A percentile compares a stretch with the other conserved stretches of the same genome.
These are phyloP conservation scores for Leccinum arenicola DNA, from an alignment of 768 basidiomycete species.

Conservation along the genomic window DNA sequence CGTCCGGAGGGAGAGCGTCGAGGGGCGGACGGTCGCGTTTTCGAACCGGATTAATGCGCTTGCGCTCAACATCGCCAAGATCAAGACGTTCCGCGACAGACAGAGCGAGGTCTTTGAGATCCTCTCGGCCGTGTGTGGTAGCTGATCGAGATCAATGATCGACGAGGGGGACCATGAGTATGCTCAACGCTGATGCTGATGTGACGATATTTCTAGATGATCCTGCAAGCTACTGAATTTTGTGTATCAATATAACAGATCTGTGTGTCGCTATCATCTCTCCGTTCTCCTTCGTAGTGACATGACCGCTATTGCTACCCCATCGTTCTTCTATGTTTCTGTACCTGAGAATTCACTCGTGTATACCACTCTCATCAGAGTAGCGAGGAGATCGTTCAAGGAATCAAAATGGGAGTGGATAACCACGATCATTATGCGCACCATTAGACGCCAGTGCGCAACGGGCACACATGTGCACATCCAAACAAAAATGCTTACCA, in stretches of 20 bases:
- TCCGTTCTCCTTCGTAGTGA: neutral
- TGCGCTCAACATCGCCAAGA: constrained; percentile 64
- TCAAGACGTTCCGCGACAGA: constrained; percentile 70
- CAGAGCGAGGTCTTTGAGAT: constrained; percentile 72
- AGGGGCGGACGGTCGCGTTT: constrained; percentile 67
- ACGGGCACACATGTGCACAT: neutral
- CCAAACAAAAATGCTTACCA: neutral
- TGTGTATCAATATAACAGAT: neutral
- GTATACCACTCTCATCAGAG: neutral
- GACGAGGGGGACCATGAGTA: neutral
- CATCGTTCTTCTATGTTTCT: neutral
- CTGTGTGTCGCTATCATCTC: too few species aligned
- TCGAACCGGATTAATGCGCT: constrained; percentile 76
- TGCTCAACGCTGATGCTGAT: neutral
- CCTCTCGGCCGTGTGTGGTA: constrained; percentile 23
- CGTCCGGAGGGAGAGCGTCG: constrained; percentile 45
- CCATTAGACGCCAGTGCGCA: neutral
- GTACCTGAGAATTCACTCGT: neutral
- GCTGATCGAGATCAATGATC: constrained; percentile 8
- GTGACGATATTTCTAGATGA: neutral
- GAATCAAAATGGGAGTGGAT: neutral
- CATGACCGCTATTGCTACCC: neutral
- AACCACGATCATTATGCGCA: neutral
- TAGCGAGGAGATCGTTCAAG: neutral
- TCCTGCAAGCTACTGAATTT: neutral